Base-by-base conservation (phyloP, 805 yeast genomes). In the Teunomyces lycoperdinae region DNA sequence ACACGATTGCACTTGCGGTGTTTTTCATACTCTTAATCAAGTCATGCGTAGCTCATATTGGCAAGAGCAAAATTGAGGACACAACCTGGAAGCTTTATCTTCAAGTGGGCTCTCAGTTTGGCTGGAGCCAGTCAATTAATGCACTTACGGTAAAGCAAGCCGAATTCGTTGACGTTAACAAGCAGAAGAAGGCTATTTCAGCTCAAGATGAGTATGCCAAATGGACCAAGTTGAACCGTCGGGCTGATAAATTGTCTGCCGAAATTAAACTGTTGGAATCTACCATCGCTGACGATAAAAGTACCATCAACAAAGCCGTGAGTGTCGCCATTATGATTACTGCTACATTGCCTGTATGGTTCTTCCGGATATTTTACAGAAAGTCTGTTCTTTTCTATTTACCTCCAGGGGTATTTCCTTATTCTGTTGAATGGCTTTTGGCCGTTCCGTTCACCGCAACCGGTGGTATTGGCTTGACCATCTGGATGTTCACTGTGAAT, bases 121-220 rank as follows among this genome's bases (percentile, higher is more conserved):
- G 74, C 8, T 68, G 73, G 48, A 54, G 63, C 10, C 54, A 60
- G 45, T 28, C 50, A 10, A 59, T 70, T 34, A 52, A 42, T 4
- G 50, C 55, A 29, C 55, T 68, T 28, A 51, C 59, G 3, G 43
- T 28, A 4, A 67, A 63, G 45, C 71, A 76, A 46, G 55, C 60
- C 7, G 78, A 85, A 52, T 78, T 83, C 43, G 61, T 64, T 11
- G 63, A 68, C 14, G 60, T 81, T 17, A 73, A 78, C 54, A 72
- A 69, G 10, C 80, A 83, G 56, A 78, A 89, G 51, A 71, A 80
- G 28, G 52, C 74, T 2, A 79, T 90, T 8, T 80, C 89, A 47
- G 92, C 97, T 1, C 97, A 92, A 65, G 97, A 94, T 63, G 84
- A 94, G 58, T 94, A 92, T 64, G 97, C 97, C 27, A 84, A 80